phyloP scores from a whole-genome alignment of 2,329 filamentous ascomycete genomes.

The Diaporthe australafricana region DNA sequence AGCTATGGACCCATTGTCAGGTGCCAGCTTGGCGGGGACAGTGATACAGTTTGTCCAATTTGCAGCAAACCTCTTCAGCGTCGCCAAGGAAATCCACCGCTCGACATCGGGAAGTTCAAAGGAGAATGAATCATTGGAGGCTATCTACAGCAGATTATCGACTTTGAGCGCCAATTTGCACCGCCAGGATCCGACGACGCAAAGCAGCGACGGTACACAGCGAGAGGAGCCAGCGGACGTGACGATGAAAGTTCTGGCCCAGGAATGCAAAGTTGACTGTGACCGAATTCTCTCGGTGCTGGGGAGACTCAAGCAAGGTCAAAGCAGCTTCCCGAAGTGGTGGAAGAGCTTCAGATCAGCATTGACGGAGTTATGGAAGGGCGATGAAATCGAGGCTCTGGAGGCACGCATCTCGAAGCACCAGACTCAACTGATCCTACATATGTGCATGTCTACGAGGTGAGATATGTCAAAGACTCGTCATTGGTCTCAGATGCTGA shows the following conservation, averaged over 20 bases:
- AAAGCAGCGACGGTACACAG: not conserved
- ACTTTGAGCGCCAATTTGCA: not conserved
- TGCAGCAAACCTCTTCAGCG: slow-evolving; percentile 3
- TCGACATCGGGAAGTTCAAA: not conserved
- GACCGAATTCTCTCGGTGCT: not conserved
- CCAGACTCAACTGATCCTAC: not conserved
- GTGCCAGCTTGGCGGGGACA: not conserved
- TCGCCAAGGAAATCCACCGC: slow-evolving; percentile 1
- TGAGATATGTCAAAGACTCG: not conserved
- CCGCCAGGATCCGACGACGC: not conserved
- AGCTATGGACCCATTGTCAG: slow-evolving; percentile 2
- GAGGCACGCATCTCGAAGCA: not conserved
- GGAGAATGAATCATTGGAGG: not conserved
- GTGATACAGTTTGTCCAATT: slow-evolving; percentile 7
- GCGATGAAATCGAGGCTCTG: not conserved
- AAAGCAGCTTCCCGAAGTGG: not conserved
- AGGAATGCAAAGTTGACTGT: not conserved
- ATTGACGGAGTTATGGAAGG: not conserved
- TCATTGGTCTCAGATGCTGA: not conserved
- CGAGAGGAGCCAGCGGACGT: not conserved
- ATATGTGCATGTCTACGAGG: not conserved
- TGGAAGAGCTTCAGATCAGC: slow-evolving; percentile 4
- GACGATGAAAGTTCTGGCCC: not conserved
- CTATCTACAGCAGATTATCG: not conserved
- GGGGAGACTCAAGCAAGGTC: not conserved